phyloP scores from a whole-genome alignment of 1,139 yeast genomes.

The Hyphopichia pseudoburtonii region DNA sequence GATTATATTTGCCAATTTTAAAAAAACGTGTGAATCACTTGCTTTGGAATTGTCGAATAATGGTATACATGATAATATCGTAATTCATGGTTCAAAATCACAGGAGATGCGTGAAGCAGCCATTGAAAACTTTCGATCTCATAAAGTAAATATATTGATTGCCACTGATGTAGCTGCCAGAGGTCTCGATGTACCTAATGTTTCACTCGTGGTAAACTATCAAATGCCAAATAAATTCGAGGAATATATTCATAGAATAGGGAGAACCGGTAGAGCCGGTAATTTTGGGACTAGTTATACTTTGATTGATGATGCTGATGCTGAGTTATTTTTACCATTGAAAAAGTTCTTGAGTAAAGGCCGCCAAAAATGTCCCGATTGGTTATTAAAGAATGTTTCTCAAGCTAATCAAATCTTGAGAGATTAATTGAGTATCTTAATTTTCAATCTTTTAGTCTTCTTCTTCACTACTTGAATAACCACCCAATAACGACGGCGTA shows the following conservation, averaged over 20 bases:
- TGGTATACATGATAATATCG: slow-evolving; percentile 50
- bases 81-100: slow-evolving; percentile 82
- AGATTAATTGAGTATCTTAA: slow-evolving; percentile 9
- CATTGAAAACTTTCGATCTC: slow-evolving; percentile 59
- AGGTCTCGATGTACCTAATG: slow-evolving; percentile 89
- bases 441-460: slow-evolving; percentile 18
- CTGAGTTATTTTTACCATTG: slow-evolving; percentile 51
- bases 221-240: slow-evolving; percentile 80
- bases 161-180: slow-evolving; percentile 98
- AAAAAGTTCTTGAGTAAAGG: slow-evolving; percentile 51
- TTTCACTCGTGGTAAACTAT: slow-evolving; percentile 78
- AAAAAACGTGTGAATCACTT: slow-evolving; percentile 67
- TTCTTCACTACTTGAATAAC: slow-evolving; percentile 27
- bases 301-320: slow-evolving; percentile 61
- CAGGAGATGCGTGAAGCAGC: slow-evolving; percentile 90
- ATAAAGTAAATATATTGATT: slow-evolving; percentile 64
- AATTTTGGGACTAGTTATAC: slow-evolving; percentile 73
- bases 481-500: slow-evolving; percentile 6
- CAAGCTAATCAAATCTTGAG: slow-evolving; percentile 10
- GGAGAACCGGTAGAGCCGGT: slow-evolving; percentile 97
- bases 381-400: slow-evolving; percentile 36
- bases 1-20: slow-evolving; percentile 80
- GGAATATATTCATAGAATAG: slow-evolving; percentile 88
- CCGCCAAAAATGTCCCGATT: slow-evolving; percentile 50
- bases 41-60: slow-evolving; percentile 46